These are phyloP conservation scores for Madurella mycetomatis DNA, from an alignment of 2,329 filamentous ascomycete species.

Conservation along the genomic window DNA sequence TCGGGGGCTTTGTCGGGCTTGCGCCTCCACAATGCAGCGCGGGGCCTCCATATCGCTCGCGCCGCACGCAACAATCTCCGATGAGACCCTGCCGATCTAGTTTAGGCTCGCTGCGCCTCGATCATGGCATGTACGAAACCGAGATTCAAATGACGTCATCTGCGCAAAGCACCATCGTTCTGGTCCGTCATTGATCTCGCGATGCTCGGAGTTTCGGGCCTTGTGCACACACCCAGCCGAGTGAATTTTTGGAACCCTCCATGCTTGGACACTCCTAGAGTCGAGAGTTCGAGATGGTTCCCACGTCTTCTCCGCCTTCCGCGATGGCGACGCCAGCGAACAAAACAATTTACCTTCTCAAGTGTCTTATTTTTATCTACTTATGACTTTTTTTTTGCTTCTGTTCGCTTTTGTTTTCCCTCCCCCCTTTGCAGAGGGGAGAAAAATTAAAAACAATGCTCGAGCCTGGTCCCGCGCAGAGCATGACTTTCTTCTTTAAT, in stretches of 20 bases:
- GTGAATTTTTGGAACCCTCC: not conserved
- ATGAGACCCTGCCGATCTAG: conserved; percentile 8
- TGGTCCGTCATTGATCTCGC: not conserved
- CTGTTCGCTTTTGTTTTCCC: not conserved
- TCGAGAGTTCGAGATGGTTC: not conserved
- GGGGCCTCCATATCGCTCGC: not conserved
- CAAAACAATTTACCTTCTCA: not conserved
- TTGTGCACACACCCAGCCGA: not conserved
- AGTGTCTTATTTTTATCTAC: not conserved
- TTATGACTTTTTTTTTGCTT: not conserved
- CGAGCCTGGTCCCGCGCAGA: no score
- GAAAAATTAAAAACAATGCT: no score
- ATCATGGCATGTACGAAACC: not conserved
- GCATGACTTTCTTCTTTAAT: not conserved
- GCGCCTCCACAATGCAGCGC: conserved; percentile 1
- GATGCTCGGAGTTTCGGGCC: not conserved
- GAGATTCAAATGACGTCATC: not conserved
- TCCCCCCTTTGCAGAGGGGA: not conserved
- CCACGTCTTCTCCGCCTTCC: not conserved
- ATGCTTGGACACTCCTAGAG: not conserved
- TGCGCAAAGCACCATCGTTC: not conserved
- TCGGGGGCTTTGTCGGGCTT: not conserved
- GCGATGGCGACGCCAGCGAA: not conserved
- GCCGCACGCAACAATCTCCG: not conserved
- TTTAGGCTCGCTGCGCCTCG: not conserved